Evolutionary conservation across 164 flowering plant species (phyloP).

Genomic region (Magnolia sinica): DNA sequence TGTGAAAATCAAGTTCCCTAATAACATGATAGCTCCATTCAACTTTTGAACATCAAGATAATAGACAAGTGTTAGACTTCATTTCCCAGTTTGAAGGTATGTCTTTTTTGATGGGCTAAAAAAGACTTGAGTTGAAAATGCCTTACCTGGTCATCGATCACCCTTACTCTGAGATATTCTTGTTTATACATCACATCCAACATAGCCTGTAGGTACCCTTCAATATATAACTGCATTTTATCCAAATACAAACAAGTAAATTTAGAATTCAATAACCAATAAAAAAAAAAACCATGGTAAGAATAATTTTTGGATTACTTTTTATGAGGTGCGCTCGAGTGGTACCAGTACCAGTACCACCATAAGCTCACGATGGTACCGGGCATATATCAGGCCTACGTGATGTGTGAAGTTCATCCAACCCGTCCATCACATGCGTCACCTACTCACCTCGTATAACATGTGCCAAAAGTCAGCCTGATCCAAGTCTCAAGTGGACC

Average conservation of each 20-base stretch:
- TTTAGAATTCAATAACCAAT: not conserved
- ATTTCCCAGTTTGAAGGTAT: no score
- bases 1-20: not conserved
- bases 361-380: no score
- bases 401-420: no score
- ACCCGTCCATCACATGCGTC: no score
- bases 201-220: slow-evolving; percentile 97
- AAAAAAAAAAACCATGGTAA: not conserved
- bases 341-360: no score
- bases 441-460: no score
- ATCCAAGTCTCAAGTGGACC: no score
- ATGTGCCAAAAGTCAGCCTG: no score
- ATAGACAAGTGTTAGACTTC: not conserved
- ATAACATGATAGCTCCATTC: not conserved
- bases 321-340: no score
- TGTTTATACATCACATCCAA: slow-evolving; percentile 83
- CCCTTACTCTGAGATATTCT: slow-evolving; percentile 88
- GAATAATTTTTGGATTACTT: not conserved
- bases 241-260: slow-evolving; percentile 8
- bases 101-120: no score
- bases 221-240: slow-evolving; percentile 75
- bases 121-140: not conserved
- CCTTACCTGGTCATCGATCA: slow-evolving; percentile 73
- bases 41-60: not conserved
- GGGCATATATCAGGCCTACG: no score